These are phyloP conservation scores for Calonectria hawksworthii DNA, from an alignment of 2,329 filamentous ascomycete genomes.

Conservation along the genomic window DNA sequence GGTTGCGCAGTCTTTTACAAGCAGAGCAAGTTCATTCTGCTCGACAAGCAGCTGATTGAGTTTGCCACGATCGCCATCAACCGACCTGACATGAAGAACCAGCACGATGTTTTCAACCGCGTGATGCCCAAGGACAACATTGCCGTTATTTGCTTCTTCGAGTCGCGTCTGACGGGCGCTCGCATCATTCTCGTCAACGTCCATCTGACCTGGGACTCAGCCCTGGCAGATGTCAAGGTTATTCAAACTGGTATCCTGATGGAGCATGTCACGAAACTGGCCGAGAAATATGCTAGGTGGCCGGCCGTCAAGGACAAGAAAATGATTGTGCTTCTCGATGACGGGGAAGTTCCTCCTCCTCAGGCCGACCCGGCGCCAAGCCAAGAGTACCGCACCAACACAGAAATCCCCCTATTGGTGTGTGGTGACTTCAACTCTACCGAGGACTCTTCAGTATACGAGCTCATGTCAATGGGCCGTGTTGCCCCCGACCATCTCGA, in stretches of 20 bases:
- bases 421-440: conserved; percentile 98
- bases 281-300: conserved; percentile 86
- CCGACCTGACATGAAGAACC: conserved; percentile 95
- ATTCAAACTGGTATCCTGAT: conserved; percentile 96
- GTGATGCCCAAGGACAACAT: conserved; percentile 99
- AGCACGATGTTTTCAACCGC: conserved; percentile 97
- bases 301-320: conserved; percentile 87
- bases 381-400: conserved; percentile 86
- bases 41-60: conserved; percentile 95
- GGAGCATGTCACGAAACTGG: conserved; percentile 89
- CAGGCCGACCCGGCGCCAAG: conserved; percentile 81
- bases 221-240: conserved; percentile 92
- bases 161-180: conserved; percentile 91
- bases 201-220: conserved; percentile 95
- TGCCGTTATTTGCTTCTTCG: conserved; percentile 90
- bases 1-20: conserved; percentile 98
- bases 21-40: conserved; percentile 90
- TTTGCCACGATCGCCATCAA: conserved; percentile 94
- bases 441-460: conserved; percentile 89
- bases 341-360: conserved; percentile 57
- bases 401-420: conserved; percentile 90
- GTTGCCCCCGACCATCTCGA: conserved; percentile 86
- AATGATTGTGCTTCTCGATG: conserved; percentile 63
- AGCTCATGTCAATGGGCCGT: conserved; percentile 85
- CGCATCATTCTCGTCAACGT: conserved; percentile 94